Evolutionary conservation across 768 basidiomycete genomes (phyloP).

Genomic region (Auriscalpium vulgare): DNA sequence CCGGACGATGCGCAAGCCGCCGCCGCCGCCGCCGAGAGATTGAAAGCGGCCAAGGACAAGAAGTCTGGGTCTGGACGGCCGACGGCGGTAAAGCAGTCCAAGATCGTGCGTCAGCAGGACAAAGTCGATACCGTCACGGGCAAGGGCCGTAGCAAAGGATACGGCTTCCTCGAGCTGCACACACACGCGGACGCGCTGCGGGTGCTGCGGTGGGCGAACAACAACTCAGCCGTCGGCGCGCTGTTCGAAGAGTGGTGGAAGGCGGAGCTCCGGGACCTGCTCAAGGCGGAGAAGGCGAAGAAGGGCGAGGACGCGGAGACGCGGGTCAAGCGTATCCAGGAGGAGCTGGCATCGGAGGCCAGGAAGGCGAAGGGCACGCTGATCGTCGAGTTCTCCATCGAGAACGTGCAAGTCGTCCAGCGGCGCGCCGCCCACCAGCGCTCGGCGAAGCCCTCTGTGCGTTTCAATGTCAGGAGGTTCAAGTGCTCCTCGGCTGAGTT

Average conservation of each 20-base stretch:
- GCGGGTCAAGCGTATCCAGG: conserved; percentile 50
- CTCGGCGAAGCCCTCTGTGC: conserved; percentile 25
- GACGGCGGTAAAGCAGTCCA: conserved; percentile 74
- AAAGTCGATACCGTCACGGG: conserved; percentile 85
- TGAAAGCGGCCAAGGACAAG: conserved; percentile 23
- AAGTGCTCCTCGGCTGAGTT: conserved; percentile 14
- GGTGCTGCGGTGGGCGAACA: conserved; percentile 91
- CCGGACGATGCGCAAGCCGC: conserved; percentile 23
- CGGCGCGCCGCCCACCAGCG: conserved; percentile 52
- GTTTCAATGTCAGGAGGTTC: conserved; percentile 9
- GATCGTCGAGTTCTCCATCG: conserved; percentile 94
- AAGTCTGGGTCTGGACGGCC: conserved; percentile 21
- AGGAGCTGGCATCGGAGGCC: conserved; percentile 33
- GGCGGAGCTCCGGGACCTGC: conserved; percentile 57
- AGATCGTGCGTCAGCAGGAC: conserved; percentile 85
- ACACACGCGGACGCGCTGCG: conserved; percentile 85
- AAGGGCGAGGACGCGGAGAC: conserved; percentile 45
- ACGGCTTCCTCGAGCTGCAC: conserved; percentile 90
- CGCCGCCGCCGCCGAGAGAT: conserved; percentile 13
- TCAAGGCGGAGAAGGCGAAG: conserved; percentile 46
- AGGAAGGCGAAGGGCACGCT: conserved; percentile 43
- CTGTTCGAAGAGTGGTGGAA: conserved; percentile 83
- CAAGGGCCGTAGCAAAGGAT: conserved; percentile 85
- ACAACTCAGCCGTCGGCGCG: conserved; percentile 56
- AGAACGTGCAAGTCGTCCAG: conserved; percentile 87